Evolutionary conservation across 202 grass and related monocot genomes (phyloP).

Genomic region (Carex sylvatica): DNA sequence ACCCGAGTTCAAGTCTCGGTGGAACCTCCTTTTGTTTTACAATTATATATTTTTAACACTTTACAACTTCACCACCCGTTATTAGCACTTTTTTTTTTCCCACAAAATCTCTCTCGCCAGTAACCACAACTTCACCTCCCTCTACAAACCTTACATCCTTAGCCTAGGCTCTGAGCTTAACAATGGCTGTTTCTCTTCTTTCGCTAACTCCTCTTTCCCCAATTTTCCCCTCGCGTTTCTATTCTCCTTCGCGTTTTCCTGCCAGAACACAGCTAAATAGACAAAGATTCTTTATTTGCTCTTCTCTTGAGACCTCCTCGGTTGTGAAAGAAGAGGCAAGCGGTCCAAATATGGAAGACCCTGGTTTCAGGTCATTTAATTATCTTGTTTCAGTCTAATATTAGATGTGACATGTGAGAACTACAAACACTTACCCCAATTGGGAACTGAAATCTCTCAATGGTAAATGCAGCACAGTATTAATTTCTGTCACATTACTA

Average conservation of each 20-base stretch:
- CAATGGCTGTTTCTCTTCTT: slow-evolving; percentile 25
- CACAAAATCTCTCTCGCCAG: too few species aligned
- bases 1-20: slow-evolving; percentile 69
- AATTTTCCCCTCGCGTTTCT: neutral
- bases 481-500: neutral
- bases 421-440: neutral
- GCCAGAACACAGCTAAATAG: neutral
- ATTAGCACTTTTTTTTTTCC: too few species aligned
- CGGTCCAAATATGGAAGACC: slow-evolving; percentile 30
- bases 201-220: neutral
- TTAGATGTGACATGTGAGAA: slow-evolving; percentile 4
- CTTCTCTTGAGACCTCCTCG: slow-evolving; percentile 26
- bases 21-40: slow-evolving; percentile 23
- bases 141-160: slow-evolving; percentile 20
- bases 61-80: neutral
- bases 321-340: slow-evolving; percentile 30
- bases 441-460: neutral
- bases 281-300: slow-evolving; percentile 13
- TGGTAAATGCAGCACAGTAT: neutral
- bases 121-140: neutral
- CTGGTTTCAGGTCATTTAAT: slow-evolving; percentile 54
- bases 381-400: neutral
- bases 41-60: neutral
- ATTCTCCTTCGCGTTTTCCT: neutral
- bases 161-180: slow-evolving; percentile 6